phyloP scores from a whole-genome alignment of 495 filamentous ascomycete genomes.

The Penicillium arizonense region DNA sequence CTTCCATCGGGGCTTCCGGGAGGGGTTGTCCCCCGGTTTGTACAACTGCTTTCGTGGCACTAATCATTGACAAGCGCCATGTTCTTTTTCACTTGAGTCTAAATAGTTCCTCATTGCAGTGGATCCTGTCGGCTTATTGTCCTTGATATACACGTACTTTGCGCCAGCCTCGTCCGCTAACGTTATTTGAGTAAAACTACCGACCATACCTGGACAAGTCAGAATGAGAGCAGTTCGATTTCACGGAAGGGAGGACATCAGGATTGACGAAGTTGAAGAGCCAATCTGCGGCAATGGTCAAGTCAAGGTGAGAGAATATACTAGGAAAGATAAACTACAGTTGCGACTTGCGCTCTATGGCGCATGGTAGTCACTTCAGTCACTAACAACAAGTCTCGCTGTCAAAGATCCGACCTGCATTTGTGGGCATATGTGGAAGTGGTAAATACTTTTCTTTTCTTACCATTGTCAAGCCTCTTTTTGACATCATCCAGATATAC shows the following conservation, averaged over 20 bases:
- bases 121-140: no score
- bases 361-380: neutral
- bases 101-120: no score
- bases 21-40: no score
- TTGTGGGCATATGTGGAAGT: conserved; percentile 37
- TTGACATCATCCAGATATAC: conserved; percentile 44
- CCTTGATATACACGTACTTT: no score
- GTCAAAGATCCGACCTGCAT: conserved; percentile 31
- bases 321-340: no score
- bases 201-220: neutral
- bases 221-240: conserved; percentile 46
- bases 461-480: neutral
- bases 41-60: no score
- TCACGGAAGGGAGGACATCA: conserved; percentile 39
- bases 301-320: conserved; percentile 33
- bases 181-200: neutral
- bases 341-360: no score
- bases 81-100: no score
- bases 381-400: neutral
- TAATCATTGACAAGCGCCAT: no score
- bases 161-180: neutral
- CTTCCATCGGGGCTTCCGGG: no score
- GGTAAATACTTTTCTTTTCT: conserved; percentile 6
- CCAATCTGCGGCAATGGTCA: conserved; percentile 37
- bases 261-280: conserved; percentile 40